phyloP scores from a whole-genome alignment of 345 rosid species.

The Melaleuca alternifolia region DNA sequence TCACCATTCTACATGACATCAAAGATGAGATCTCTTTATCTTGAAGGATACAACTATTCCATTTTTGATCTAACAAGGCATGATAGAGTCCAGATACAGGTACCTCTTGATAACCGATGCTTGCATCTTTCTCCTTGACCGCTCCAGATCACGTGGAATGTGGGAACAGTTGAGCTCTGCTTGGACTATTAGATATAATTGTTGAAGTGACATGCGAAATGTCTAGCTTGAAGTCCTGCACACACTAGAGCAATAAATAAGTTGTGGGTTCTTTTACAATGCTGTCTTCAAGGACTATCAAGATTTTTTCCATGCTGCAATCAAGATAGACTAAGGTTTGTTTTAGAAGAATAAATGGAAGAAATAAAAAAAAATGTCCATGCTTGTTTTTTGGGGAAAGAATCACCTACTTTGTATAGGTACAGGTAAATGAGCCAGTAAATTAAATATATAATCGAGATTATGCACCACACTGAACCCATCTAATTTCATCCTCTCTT shows the following conservation, averaged over 20 bases:
- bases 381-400: background rate
- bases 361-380: background rate
- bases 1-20: slow-evolving; percentile 76
- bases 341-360: background rate
- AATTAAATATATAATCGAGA: background rate
- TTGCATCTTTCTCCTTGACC: background rate
- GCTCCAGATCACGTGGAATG: background rate
- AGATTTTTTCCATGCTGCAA: background rate
- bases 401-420: background rate
- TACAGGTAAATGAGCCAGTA: background rate
- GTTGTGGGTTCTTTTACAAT: background rate
- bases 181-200: background rate
- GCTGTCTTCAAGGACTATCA: background rate
- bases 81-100: slow-evolving; percentile 68
- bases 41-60: slow-evolving; percentile 62
- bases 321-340: background rate
- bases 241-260: background rate
- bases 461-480: background rate
- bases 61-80: slow-evolving; percentile 47
- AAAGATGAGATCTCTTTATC: slow-evolving; percentile 60
- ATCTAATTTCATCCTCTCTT: slow-evolving; percentile 13
- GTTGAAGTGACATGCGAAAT: background rate
- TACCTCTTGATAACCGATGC: slow-evolving; percentile 1
- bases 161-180: background rate
- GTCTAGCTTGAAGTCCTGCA: background rate